Percentiles rank a stretch among this genome's conserved stretches.
These are phyloP conservation scores for Arabidopsis arenosa DNA, from an alignment of 345 rosid genomes.

Conservation along the genomic window DNA sequence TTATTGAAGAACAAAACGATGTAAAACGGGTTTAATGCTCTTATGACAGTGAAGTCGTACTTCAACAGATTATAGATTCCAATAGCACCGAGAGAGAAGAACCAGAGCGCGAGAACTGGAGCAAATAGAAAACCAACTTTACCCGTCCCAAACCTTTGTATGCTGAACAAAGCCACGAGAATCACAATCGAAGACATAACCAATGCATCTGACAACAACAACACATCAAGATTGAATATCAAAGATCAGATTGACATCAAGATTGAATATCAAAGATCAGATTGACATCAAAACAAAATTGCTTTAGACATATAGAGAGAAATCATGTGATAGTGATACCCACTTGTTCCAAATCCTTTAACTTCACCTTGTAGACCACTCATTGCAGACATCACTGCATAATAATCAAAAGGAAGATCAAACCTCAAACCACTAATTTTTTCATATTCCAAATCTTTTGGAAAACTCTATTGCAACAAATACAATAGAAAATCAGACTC, in stretches of 20 bases:
- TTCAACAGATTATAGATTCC: slow-evolving; percentile 80
- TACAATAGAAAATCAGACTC: not conserved
- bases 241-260: slow-evolving; percentile 15
- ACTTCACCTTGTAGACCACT: slow-evolving; percentile 90
- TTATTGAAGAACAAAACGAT: slow-evolving; percentile 80
- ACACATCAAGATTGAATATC: slow-evolving; percentile 11
- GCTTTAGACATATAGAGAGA: not conserved
- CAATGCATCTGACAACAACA: slow-evolving; percentile 64
- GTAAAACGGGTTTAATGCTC: slow-evolving; percentile 85
- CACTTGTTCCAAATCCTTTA: slow-evolving; percentile 76
- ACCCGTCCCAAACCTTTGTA: slow-evolving; percentile 86
- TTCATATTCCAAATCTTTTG: no score
- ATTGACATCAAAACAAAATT: not conserved
- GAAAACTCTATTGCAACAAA: no score
- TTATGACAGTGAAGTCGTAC: slow-evolving; percentile 66
- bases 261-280: not conserved
- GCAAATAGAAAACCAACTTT: slow-evolving; percentile 93
- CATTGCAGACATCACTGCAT: slow-evolving; percentile 96
- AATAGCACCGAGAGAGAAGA: slow-evolving; percentile 81
- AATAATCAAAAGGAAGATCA: slow-evolving; percentile 14
- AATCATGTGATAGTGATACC: slow-evolving; percentile 44
- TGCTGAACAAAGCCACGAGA: slow-evolving; percentile 81
- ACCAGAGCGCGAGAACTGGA: slow-evolving; percentile 87
- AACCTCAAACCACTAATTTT: not conserved
- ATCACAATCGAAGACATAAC: slow-evolving; percentile 70